These are phyloP conservation scores for Vanderwaltozyma verrucispora DNA, from an alignment of 805 yeast genomes.

Conservation along the genomic window DNA sequence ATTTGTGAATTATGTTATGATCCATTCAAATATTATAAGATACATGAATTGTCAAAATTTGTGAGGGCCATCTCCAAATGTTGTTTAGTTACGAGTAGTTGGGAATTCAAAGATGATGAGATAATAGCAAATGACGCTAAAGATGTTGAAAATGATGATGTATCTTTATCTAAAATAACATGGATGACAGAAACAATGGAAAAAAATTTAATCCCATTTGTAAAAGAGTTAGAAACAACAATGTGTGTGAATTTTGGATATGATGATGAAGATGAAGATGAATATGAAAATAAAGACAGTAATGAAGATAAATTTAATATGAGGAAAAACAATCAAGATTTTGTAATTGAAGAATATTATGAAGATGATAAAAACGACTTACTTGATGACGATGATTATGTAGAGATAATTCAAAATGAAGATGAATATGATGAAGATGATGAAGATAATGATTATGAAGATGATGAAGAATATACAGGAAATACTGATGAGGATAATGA, in stretches of 20 bases:
- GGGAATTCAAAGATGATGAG: constrained; percentile 3
- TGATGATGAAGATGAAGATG: constrained; percentile 25
- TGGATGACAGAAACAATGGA: constrained; percentile 17
- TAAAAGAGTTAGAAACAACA: constrained; percentile 23
- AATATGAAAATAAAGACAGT: no score
- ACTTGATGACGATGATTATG: constrained; percentile 8
- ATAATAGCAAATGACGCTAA: background rate
- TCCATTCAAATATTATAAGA: constrained; percentile 33
- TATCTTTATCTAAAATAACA: constrained; percentile 20
- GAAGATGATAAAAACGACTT: constrained; percentile 10
- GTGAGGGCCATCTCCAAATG: constrained; percentile 33
- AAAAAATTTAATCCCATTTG: constrained; percentile 13
- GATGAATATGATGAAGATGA: constrained; percentile 7
- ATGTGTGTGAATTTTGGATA: constrained; percentile 26
- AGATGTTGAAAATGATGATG: constrained; percentile 14
- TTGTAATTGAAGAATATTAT: constrained; percentile 14
- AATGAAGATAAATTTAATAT: constrained; percentile 4
- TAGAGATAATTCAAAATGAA: constrained; percentile 8
- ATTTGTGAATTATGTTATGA: constrained; percentile 37
- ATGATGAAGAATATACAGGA: constrained; percentile 7
- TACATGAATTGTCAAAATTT: constrained; percentile 32
- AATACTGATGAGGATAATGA: constrained; percentile 10
- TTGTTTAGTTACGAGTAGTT: constrained; percentile 14
- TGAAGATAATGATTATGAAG: constrained; percentile 6
- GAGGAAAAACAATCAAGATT: constrained; percentile 6